These are phyloP conservation scores for Albifimbria verrucaria DNA, from an alignment of 2,329 filamentous ascomycete genomes.

Conservation along the genomic window DNA sequence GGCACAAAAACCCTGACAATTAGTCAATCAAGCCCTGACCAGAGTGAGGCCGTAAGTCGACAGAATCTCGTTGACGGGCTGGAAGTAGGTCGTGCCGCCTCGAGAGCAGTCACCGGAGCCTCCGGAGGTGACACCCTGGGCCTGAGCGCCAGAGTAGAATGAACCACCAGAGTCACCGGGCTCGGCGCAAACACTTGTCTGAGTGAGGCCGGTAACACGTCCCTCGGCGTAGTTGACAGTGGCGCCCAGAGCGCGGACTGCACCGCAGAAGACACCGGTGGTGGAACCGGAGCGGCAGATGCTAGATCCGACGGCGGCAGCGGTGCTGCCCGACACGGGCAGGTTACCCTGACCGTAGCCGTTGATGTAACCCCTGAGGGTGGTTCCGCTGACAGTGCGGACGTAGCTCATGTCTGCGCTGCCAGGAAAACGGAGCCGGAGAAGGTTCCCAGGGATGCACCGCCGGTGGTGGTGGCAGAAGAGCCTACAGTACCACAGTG, in stretches of 20 bases:
- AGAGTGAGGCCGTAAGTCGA: conserved; percentile 26
- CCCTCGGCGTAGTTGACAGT: conserved; percentile 35
- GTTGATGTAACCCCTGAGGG: conserved; percentile 28
- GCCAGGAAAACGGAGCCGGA: conserved; percentile 34
- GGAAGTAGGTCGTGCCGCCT: conserved; percentile 37
- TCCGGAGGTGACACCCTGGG: conserved; percentile 39
- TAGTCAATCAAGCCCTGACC: conserved; percentile 5
- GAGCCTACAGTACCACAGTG: conserved; percentile 32
- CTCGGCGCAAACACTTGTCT: conserved; percentile 37
- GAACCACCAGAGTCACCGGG: conserved; percentile 39
- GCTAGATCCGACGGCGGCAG: conserved; percentile 27
- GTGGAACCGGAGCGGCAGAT: conserved; percentile 40
- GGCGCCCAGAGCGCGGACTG: conserved; percentile 28
- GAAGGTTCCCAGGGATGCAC: conserved; percentile 31
- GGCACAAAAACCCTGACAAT: too few relatives aligned
- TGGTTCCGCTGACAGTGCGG: conserved; percentile 29
- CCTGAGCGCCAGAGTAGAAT: conserved; percentile 36
- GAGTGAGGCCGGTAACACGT: conserved; percentile 35
- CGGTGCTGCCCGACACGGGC: conserved; percentile 34
- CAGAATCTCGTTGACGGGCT: conserved; percentile 38
- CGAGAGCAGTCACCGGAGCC: conserved; percentile 32
- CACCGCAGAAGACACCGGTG: conserved; percentile 35
- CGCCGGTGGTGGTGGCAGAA: conserved; percentile 27
- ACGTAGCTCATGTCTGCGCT: conserved; percentile 35
- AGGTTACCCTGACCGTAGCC: conserved; percentile 30